Evolutionary conservation across 345 rosid genomes (phyloP).

Genomic region (Cochlearia excelsa): DNA sequence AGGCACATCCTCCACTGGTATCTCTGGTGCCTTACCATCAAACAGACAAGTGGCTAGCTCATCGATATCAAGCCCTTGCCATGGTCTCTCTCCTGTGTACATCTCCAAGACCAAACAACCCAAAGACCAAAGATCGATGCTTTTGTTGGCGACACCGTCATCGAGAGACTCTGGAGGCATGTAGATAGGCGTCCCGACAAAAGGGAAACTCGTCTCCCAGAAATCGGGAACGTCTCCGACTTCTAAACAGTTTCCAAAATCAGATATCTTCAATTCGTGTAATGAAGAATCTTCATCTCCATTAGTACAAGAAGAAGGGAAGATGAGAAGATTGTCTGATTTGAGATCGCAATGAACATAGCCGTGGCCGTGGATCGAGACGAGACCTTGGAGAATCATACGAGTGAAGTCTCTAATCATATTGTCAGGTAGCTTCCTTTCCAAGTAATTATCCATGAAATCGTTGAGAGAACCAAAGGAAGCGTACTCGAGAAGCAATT

Average conservation of each 20-base stretch:
- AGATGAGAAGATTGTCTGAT: slow-evolving; percentile 28
- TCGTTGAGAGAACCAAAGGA: slow-evolving; percentile 13
- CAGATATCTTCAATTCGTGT: slow-evolving; percentile 29
- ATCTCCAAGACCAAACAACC: slow-evolving; percentile 35
- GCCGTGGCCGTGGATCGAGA: slow-evolving; percentile 31
- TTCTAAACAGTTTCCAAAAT: slow-evolving; percentile 20
- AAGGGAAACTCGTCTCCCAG: slow-evolving; percentile 10
- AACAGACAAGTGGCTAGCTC: background rate
- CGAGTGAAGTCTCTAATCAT: slow-evolving; percentile 22
- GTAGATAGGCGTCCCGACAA: slow-evolving; percentile 14
- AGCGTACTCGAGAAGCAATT: slow-evolving; percentile 27
- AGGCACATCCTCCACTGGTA: slow-evolving; percentile 16
- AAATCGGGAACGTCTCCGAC: background rate
- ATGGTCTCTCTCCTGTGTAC: slow-evolving; percentile 23
- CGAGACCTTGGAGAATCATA: slow-evolving; percentile 32
- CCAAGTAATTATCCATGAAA: slow-evolving; percentile 1
- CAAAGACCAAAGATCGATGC: slow-evolving; percentile 37
- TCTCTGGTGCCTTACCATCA: slow-evolving; percentile 9
- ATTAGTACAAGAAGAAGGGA: no score
- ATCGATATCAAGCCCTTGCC: background rate
- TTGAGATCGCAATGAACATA: slow-evolving; percentile 39
- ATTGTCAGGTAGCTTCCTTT: slow-evolving; percentile 3
- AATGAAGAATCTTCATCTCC: slow-evolving; percentile 6
- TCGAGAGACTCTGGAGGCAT: slow-evolving; percentile 21
- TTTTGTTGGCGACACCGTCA: slow-evolving; percentile 15